phyloP scores from a whole-genome alignment of 2,329 filamentous ascomycete genomes.

The Lachnum nothofagi region DNA sequence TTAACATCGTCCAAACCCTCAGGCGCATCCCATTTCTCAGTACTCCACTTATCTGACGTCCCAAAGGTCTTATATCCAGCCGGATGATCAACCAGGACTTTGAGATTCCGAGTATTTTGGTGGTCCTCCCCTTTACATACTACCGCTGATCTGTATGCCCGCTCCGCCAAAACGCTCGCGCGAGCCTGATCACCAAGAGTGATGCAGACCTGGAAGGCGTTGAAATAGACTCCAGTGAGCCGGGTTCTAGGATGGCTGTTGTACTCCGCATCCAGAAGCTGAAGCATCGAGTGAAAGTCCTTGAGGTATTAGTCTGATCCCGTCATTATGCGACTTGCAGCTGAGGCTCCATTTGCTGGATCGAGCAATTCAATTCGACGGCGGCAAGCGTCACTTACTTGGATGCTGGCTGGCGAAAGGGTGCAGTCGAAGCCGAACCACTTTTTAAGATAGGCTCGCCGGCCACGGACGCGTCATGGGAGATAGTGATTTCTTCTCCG shows the following conservation, averaged over 20 bases:
- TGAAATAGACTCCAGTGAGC: constrained; percentile 36
- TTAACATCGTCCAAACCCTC: neutral
- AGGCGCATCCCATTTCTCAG: neutral
- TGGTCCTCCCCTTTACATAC: constrained; percentile 38
- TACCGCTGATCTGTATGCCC: constrained; percentile 31
- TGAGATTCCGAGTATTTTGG: constrained; percentile 25
- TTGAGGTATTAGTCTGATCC: constrained; percentile 26
- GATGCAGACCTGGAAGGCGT: constrained; percentile 39
- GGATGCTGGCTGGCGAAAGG: constrained; percentile 20
- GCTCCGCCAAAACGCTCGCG: constrained; percentile 38
- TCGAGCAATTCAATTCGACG: constrained; percentile 31
- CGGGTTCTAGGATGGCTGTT: constrained; percentile 12
- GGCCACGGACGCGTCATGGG: constrained; percentile 15
- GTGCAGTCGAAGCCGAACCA: constrained; percentile 34
- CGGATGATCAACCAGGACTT: constrained; percentile 3
- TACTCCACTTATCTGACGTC: constrained; percentile 2
- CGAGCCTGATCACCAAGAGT: constrained; percentile 40
- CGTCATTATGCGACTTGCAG: constrained; percentile 21
- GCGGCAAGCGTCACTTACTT: constrained; percentile 31
- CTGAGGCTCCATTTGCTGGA: constrained; percentile 28
- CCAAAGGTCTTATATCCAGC: constrained; percentile 5
- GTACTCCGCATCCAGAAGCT: constrained; percentile 24
- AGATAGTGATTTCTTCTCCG: constrained; percentile 23
- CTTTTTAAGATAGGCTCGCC: constrained; percentile 23
- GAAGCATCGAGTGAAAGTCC: constrained; percentile 29